Evolutionary conservation across 495 filamentous ascomycete species (phyloP).

Genomic region (Penicillium dipodomyicola): DNA sequence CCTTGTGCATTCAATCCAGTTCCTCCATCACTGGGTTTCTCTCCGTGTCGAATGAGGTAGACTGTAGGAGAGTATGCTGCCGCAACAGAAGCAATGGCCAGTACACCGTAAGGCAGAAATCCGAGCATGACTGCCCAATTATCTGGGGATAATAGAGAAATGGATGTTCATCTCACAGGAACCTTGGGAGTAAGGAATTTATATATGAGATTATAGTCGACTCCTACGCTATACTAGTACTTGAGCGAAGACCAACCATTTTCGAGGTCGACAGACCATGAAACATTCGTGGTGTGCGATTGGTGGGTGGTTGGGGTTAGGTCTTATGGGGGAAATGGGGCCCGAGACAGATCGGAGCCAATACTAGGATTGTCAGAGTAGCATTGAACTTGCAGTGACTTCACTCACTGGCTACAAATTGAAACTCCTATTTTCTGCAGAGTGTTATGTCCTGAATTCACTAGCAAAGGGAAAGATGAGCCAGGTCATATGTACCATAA

Average conservation of each 20-base stretch:
- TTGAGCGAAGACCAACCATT: slow-evolving; percentile 12
- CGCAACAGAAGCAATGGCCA: slow-evolving; percentile 22
- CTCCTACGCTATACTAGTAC: too few relatives aligned
- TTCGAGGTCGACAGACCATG: slow-evolving; percentile 15
- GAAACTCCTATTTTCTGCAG: too few relatives aligned
- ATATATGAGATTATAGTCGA: background rate
- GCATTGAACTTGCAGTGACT: too few relatives aligned
- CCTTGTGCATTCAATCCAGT: slow-evolving; percentile 47
- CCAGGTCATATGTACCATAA: too few relatives aligned
- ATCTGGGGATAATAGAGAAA: background rate
- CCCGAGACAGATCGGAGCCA: background rate
- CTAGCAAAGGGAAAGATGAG: too few relatives aligned
- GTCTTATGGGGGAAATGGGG: slow-evolving; percentile 1
- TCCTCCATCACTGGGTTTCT: slow-evolving; percentile 49
- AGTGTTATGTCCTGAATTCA: too few relatives aligned
- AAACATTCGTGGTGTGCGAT: slow-evolving; percentile 7
- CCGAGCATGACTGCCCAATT: slow-evolving; percentile 10
- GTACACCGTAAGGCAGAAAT: slow-evolving; percentile 15
- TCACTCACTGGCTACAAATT: too few relatives aligned
- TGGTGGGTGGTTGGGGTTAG: slow-evolving; percentile 7
- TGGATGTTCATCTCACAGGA: background rate
- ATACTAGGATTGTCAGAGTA: background rate
- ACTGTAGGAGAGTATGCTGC: slow-evolving; percentile 36
- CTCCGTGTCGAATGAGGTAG: slow-evolving; percentile 59
- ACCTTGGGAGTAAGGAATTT: background rate